phyloP scores from a whole-genome alignment of 495 filamentous ascomycete species.

The Daldinia childiae region DNA sequence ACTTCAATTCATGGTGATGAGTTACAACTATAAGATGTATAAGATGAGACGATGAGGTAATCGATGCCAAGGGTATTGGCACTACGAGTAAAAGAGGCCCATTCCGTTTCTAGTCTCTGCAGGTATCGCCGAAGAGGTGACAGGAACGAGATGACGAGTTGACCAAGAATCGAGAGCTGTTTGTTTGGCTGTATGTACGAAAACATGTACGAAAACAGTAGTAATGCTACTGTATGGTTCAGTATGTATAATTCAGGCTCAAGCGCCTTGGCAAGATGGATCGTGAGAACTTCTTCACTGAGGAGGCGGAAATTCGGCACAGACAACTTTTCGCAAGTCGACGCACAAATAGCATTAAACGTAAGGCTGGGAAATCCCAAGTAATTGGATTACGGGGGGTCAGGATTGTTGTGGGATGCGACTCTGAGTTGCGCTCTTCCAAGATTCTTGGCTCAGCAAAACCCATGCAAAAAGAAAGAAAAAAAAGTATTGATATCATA shows the following conservation, averaged over 20 bases:
- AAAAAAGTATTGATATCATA: neutral
- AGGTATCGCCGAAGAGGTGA: neutral
- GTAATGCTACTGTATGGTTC: slow-evolving; percentile 1
- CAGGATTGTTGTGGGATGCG: neutral
- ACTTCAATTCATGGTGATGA: slow-evolving; percentile 8
- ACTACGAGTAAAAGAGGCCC: neutral
- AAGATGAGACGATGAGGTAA: neutral
- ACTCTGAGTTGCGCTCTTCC: neutral
- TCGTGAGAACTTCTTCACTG: neutral
- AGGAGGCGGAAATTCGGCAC: neutral
- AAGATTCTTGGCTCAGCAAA: too few species aligned
- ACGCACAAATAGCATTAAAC: neutral
- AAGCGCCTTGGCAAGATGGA: neutral
- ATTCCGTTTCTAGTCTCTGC: neutral
- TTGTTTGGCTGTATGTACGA: neutral
- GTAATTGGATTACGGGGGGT: neutral
- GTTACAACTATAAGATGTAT: neutral
- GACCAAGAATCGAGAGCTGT: neutral
- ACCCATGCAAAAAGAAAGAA: neutral
- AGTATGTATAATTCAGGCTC: neutral
- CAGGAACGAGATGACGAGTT: neutral
- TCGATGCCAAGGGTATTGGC: neutral
- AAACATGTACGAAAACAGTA: neutral
- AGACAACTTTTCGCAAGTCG: neutral
- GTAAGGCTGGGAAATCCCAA: slow-evolving; percentile 5